Evolutionary conservation across 176 grass and related monocot genomes (phyloP).

Genomic region (Puccinellia tenuiflora): DNA sequence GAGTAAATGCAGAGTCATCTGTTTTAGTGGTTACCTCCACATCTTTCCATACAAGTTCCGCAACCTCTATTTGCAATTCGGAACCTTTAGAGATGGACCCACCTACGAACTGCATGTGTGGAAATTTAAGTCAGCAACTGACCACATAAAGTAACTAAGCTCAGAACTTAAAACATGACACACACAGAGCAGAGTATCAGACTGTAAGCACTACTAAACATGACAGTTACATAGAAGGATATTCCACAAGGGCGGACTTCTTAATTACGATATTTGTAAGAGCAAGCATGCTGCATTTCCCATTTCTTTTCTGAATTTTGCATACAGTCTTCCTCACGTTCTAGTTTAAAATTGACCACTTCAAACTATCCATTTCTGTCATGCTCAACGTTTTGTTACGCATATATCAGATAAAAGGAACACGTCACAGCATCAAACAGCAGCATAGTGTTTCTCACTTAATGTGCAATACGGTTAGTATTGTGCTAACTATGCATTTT

Average conservation of each 20-base stretch:
- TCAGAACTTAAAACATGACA: not conserved
- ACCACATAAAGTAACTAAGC: not conserved
- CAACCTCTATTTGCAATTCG: constrained; percentile 90
- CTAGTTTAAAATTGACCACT: not conserved
- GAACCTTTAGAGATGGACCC: constrained; percentile 76
- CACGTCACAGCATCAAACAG: not conserved
- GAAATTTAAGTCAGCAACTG: constrained; percentile 17
- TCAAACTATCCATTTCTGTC: not conserved
- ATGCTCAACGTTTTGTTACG: not conserved
- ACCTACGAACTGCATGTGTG: constrained; percentile 55
- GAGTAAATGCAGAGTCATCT: not conserved
- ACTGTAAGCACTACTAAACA: constrained; percentile 13
- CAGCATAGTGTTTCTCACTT: not conserved
- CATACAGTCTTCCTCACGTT: not conserved
- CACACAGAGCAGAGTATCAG: not conserved
- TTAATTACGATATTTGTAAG: not conserved
- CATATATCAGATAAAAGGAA: not conserved
- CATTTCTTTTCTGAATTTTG: not conserved
- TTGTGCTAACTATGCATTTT: not conserved
- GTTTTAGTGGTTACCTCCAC: constrained; percentile 62
- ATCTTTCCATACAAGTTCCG: constrained; percentile 90
- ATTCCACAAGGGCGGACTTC: not conserved
- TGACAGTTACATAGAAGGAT: not conserved
- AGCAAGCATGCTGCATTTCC: not conserved
- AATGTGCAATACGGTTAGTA: not conserved